Evolutionary conservation across 108 stramenopile species (phyloP), one percentile per base, ranked within the genome.

Genomic region (Pseudonitzschia multiseries): DNA sequence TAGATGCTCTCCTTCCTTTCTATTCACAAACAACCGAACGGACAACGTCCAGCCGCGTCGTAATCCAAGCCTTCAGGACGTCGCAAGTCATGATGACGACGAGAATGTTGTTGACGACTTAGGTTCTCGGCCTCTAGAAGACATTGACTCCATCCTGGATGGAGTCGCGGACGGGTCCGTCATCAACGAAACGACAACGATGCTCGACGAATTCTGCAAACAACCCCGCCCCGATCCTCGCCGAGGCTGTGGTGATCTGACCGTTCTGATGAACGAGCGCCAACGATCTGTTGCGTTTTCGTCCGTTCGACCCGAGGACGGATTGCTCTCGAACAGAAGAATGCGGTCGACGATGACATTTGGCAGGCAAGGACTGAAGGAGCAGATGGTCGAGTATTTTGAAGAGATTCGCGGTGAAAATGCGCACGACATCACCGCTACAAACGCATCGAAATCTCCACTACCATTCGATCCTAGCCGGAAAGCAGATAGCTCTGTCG

Each of bases 61-160:
- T 51, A 3, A 8, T 10, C 50, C 4, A n/a, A n/a, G 2, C n/a
- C 20, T 51, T 51, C 1, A 3, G 17, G 50, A 10, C 17, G 1
- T 3, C n/a, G 17, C n/a, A 51, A n/a, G n/a, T n/a, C 6, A 10
- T 51, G 50, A 17, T n/a, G n/a, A n/a, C n/a, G n/a, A n/a, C n/a
- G n/a, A 51, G 20, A 17, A 51, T 9, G 3, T 51, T 10, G 6
- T 51, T n/a, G 20, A 51, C 4, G 1, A 8, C 2, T 4, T 51
- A 3, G 50, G n/a, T 51, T 21, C 17, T 22, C 64, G 40, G 22
- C 4, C 18, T 65, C 22, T 65, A 18, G 64, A 65, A 33, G 64
- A 65, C 29, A 36, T 65, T 48, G 64, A 65, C 18, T 54, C 31
- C 22, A 65, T 73, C 20, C 32, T 65, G 18, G 24, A 73, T 22